A percentile compares a stretch with the other conserved stretches of the same genome.
These are phyloP conservation scores for Cryptococcus sp. DNA, from an alignment of 1,284 basidiomycete genomes.

Conservation along the genomic window DNA sequence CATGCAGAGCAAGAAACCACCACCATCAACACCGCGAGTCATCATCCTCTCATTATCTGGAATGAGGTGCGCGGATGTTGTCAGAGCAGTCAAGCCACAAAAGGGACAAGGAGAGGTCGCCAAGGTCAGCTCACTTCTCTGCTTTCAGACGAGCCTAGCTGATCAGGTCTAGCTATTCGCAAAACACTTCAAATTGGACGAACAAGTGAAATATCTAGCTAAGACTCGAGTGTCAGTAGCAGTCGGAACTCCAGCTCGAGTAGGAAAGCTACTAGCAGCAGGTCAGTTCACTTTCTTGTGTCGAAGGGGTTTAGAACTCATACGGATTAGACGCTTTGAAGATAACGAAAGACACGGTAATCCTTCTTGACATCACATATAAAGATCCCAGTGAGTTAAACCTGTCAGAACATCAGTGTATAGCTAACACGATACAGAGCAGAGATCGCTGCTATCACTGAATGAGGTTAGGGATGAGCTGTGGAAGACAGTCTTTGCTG, in stretches of 20 bases:
- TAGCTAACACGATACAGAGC: conserved; percentile 30
- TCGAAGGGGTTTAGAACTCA: conserved; percentile 1
- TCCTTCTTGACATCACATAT: conserved; percentile 44
- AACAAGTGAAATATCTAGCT: conserved; percentile 46
- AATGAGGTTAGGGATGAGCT: conserved; percentile 46
- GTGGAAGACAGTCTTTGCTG: conserved; percentile 43
- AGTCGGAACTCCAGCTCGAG: conserved; percentile 47
- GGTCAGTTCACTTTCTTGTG: conserved; percentile 15
- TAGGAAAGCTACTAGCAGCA: conserved; percentile 44
- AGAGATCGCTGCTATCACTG: conserved; percentile 42
- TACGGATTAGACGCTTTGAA: conserved; percentile 34
- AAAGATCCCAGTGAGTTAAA: conserved; percentile 37
- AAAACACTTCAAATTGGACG: conserved; percentile 48
- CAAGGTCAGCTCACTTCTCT: conserved; percentile 24
- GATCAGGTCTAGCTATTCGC: conserved; percentile 40
- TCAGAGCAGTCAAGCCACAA: conserved; percentile 39
- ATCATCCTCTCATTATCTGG: conserved; percentile 45
- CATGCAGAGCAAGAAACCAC: conserved; percentile 11
- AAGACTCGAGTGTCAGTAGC: conserved; percentile 45
- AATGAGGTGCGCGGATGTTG: conserved; percentile 47
- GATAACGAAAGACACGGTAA: conserved; percentile 32
- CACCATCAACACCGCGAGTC: conserved; percentile 32
- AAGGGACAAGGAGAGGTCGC: conserved; percentile 44
- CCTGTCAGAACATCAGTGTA: not conserved
- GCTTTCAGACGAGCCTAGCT: too few relatives aligned